Conservation (phyloP, 1,139 yeast species). For the Sugiyamaella grinbergsii region DNA sequence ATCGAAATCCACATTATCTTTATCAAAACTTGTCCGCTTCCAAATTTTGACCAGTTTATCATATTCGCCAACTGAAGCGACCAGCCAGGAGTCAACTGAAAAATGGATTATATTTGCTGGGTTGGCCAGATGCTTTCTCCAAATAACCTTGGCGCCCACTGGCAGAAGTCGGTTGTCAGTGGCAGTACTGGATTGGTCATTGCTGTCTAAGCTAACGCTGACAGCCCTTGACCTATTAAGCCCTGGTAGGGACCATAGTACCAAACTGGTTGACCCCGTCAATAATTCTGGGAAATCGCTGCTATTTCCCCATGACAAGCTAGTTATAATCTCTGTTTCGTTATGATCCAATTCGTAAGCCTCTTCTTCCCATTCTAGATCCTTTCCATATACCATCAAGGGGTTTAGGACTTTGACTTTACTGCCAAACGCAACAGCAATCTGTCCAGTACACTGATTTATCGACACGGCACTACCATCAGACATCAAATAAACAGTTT, state of each 20-base stretch:
- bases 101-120: constrained; percentile 58
- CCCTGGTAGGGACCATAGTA: constrained; percentile 50
- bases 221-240: not conserved
- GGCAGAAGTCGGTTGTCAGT: not conserved
- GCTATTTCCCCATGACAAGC: constrained; percentile 64
- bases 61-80: constrained; percentile 58
- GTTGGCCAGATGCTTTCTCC: constrained; percentile 43
- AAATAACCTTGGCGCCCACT: constrained; percentile 19
- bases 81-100: constrained; percentile 64
- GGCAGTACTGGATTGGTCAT: not conserved
- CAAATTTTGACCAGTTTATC: constrained; percentile 76
- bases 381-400: constrained; percentile 33
- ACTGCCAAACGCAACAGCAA: constrained; percentile 51
- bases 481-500: constrained; percentile 68
- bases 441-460: constrained; percentile 51
- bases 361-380: constrained; percentile 50
- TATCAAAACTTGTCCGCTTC: constrained; percentile 72
- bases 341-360: constrained; percentile 42
- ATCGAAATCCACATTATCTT: constrained; percentile 68
- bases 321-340: constrained; percentile 46
- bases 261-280: constrained; percentile 58
- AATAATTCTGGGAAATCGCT: constrained; percentile 55
- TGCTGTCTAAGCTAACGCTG: not conserved
- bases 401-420: constrained; percentile 38
- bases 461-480: constrained; percentile 72